phyloP scores from a whole-genome alignment of 192 early-diverging fungal species.

The Coemansia sp. region DNA sequence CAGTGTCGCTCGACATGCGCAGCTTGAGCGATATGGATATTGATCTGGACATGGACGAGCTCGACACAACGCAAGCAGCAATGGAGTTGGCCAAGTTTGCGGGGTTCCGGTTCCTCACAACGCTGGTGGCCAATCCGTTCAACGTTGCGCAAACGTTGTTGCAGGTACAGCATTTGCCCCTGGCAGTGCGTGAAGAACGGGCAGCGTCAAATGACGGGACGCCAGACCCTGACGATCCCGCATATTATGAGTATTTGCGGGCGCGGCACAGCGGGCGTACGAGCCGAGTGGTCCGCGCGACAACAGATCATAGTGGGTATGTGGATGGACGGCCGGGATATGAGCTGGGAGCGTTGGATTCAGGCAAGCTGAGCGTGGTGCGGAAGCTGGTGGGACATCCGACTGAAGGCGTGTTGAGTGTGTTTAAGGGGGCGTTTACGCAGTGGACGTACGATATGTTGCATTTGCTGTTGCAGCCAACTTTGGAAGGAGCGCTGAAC shows the following conservation, averaged over 20 bases:
- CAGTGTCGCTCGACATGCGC: conserved; percentile 14
- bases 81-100: conserved; percentile 65
- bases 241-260: conserved; percentile 55
- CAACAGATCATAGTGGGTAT: conserved; percentile 61
- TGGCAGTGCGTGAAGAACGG: conserved; percentile 13
- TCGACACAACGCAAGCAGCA: conserved; percentile 52
- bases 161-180: conserved; percentile 73
- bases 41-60: conserved; percentile 15
- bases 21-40: conserved; percentile 27
- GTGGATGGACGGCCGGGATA: conserved; percentile 61
- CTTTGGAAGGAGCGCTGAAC: conserved; percentile 83
- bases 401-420: conserved; percentile 61
- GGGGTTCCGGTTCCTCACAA: conserved; percentile 61
- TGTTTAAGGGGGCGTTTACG: conserved; percentile 71
- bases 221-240: conserved; percentile 50
- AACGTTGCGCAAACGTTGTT: conserved; percentile 67
- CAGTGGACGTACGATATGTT: conserved; percentile 75
- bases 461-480: conserved; percentile 76
- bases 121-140: conserved; percentile 63
- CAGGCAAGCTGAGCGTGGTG: conserved; percentile 61
- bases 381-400: conserved; percentile 58
- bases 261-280: conserved; percentile 29
- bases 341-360: conserved; percentile 62
- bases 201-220: background rate
- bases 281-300: conserved; percentile 14